phyloP scores from a whole-genome alignment of 257 asterid genomes.

The Craterostigma plantagineum region DNA sequence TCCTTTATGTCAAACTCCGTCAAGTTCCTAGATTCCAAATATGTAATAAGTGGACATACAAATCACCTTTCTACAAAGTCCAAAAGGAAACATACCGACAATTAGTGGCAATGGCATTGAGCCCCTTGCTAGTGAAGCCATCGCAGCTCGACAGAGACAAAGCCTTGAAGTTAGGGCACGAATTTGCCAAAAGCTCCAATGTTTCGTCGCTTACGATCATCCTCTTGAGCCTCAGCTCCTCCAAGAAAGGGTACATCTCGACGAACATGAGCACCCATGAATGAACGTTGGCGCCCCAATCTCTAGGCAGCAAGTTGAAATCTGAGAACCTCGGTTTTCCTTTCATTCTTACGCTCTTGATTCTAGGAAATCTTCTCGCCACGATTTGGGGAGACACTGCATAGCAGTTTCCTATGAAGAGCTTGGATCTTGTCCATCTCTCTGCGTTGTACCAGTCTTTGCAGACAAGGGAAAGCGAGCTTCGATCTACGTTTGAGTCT shows the following conservation, averaged over 20 bases:
- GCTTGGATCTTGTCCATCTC: conserved; percentile 43
- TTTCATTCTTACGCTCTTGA: conserved; percentile 35
- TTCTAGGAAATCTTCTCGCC: conserved; percentile 35
- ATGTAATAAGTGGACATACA: not conserved
- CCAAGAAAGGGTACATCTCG: conserved; percentile 37
- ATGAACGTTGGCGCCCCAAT: conserved; percentile 54
- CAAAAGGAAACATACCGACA: conserved; percentile 22
- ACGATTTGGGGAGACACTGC: conserved; percentile 53
- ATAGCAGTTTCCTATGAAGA: conserved; percentile 47
- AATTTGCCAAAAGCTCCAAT: conserved; percentile 41
- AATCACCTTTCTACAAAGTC: not conserved
- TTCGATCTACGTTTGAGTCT: conserved; percentile 33
- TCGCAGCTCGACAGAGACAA: conserved; percentile 47
- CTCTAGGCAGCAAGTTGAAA: conserved; percentile 38
- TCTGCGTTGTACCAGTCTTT: conserved; percentile 48
- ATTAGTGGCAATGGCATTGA: conserved; percentile 26
- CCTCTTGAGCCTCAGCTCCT: conserved; percentile 51
- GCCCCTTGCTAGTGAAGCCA: conserved; percentile 42
- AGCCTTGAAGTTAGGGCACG: conserved; percentile 34
- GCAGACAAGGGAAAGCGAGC: conserved; percentile 44
- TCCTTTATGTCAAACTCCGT: conserved; percentile 76
- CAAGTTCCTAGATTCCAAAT: conserved; percentile 41
- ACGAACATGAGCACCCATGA: conserved; percentile 38
- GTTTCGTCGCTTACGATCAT: conserved; percentile 45
- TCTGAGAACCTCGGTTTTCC: conserved; percentile 58